Percentiles rank a stretch among this genome's conserved stretches.
phyloP scores from a whole-genome alignment of 2,329 filamentous ascomycete species.

The Neofusicoccum laricinum region DNA sequence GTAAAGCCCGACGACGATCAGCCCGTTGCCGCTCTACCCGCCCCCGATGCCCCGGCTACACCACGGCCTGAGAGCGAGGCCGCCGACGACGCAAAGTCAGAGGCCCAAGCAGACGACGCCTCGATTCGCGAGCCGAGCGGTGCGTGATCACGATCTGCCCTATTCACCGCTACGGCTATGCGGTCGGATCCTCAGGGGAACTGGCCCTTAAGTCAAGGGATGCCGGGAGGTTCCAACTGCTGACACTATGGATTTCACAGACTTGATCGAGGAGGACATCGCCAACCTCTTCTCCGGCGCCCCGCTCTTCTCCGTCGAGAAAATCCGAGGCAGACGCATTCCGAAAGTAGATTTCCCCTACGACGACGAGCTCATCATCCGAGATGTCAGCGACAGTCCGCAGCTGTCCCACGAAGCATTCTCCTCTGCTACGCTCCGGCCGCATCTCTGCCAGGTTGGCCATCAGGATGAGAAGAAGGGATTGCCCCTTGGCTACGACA shows the following conservation, averaged over 20 bases:
- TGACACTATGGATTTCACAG: constrained; percentile 23
- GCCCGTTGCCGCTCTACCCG: constrained; percentile 1
- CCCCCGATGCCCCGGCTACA: neutral
- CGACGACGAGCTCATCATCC: constrained; percentile 60
- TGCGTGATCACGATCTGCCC: constrained; percentile 15
- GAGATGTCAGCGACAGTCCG: constrained; percentile 58
- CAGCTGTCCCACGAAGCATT: constrained; percentile 35
- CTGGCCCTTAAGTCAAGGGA: neutral
- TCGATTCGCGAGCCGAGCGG: constrained; percentile 11
- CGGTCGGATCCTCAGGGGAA: constrained; percentile 13
- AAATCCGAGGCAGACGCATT: constrained; percentile 58
- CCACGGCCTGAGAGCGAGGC: neutral
- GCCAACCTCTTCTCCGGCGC: constrained; percentile 74
- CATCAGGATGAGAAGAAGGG: constrained; percentile 20
- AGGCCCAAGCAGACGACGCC: constrained; percentile 3
- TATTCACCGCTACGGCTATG: constrained; percentile 4
- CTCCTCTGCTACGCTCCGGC: constrained; percentile 31
- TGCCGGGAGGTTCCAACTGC: neutral
- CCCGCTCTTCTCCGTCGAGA: constrained; percentile 66
- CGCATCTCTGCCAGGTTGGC: constrained; percentile 20
- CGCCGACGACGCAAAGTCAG: neutral
- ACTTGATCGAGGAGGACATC: constrained; percentile 57
- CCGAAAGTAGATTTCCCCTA: constrained; percentile 67
- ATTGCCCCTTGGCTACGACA: constrained; percentile 29
- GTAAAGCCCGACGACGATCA: constrained; percentile 7